Evolutionary conservation across 805 yeast species (phyloP).

Genomic region (Gaillardinia entomophila): DNA sequence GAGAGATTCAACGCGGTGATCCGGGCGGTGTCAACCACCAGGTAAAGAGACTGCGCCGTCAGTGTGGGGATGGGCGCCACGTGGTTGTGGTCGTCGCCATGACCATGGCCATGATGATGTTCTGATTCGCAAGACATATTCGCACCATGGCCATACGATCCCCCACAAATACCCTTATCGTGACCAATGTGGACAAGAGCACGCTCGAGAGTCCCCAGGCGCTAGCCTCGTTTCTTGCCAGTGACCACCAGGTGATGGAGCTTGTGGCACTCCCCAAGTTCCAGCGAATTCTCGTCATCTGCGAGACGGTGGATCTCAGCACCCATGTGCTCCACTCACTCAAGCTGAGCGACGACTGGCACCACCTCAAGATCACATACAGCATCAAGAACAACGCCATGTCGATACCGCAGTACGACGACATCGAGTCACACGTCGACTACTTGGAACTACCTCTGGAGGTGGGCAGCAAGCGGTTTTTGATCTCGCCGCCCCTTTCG

Average conservation of each 20-base stretch:
- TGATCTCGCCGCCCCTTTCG: constrained; percentile 41
- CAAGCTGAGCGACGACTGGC: constrained; percentile 9
- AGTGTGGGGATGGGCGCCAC: constrained; percentile 68
- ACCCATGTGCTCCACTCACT: constrained; percentile 13
- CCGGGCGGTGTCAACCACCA: constrained; percentile 53
- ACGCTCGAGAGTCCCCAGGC: constrained; percentile 20
- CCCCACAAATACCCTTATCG: constrained; percentile 29
- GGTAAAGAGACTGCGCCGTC: constrained; percentile 59
- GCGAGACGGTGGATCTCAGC: constrained; percentile 19
- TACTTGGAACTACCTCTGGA: constrained; percentile 38
- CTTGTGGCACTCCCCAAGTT: constrained; percentile 27
- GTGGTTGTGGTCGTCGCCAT: constrained; percentile 31
- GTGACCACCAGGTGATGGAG: constrained; percentile 21
- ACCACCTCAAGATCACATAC: constrained; percentile 15
- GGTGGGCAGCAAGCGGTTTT: constrained; percentile 28
- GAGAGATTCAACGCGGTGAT: constrained; percentile 60
- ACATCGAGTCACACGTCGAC: constrained; percentile 11
- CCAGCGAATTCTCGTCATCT: constrained; percentile 28
- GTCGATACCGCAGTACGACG: constrained; percentile 7
- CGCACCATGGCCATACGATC: neutral
- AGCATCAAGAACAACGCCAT: constrained; percentile 29
- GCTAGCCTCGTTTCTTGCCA: constrained; percentile 20
- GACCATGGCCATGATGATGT: constrained; percentile 16
- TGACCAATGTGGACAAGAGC: constrained; percentile 20
- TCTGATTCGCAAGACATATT: constrained; percentile 28